Evolutionary conservation across 2,329 filamentous ascomycete genomes (phyloP), one percentile per base, ranked within the genome.

Genomic region (Pseudogymnoascus sp.): DNA sequence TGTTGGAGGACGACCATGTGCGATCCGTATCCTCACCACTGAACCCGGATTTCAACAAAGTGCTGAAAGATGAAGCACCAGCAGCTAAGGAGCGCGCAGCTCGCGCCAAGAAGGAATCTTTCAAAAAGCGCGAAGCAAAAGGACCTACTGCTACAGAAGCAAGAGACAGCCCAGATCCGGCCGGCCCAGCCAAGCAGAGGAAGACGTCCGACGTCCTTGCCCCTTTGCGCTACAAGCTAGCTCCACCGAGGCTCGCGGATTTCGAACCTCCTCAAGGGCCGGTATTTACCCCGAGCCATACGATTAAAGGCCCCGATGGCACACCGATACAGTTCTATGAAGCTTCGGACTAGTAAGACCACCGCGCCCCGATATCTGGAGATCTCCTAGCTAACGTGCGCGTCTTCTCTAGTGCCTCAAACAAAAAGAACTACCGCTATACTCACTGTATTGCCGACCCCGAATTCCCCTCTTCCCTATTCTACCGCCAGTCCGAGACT

Each of bases 391-490:
- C 39, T 61, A 43, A 61, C 2, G 13, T 31, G 14, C 8, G 7
- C 10, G 19, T 25, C 34, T 14, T 23, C 51, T 11, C 6, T 43
- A 85, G 83, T 72, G 83, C 85, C 14, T 83, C 79, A 65, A 88
- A 88, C 68, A 87, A 87, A 70, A 87, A 85, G 71, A 85, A 88
- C 63, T 98, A 93, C 74, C 89, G 92, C 65, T 98, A 98, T 75
- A 90, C 88, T 34, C 90, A 93, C 71, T 96, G 91, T 74, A 93
- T 97, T 68, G 92, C 92, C 69, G 93, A 97, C 69, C 92, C 92
- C 1, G 81, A 84, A 19, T 96, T 97, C 72, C 88, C 91, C 6
- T 91, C 92, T 67, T 92, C 87, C 68, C 85, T 96, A 71, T 95
- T 90, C 79, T 97, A 96, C 77, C 89, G 93, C 66, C 88, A 92